Conservation (phyloP, 176 grass and related monocot species). For the Eleusine coracana region DNA sequence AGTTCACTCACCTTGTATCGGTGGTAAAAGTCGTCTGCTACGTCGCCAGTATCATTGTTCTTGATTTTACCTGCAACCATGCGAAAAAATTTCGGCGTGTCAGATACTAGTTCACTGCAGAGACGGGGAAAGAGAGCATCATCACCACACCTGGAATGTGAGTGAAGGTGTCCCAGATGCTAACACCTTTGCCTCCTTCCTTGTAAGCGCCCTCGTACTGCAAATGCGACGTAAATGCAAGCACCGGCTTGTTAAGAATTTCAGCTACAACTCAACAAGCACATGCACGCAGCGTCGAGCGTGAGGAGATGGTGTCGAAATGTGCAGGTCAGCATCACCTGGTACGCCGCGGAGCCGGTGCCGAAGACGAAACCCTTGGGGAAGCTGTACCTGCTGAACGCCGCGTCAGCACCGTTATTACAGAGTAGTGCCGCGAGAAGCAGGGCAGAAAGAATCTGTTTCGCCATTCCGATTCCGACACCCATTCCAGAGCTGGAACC, state of each 20-base stretch:
- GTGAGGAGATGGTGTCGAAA: neutral
- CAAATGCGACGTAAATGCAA: neutral
- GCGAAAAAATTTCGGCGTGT: neutral
- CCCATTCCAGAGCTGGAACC: neutral
- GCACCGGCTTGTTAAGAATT: too few relatives aligned
- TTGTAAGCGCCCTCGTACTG: slow-evolving; percentile 65
- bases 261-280: neutral
- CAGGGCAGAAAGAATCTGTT: neutral
- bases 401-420: neutral
- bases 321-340: slow-evolving; percentile 23
- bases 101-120: neutral
- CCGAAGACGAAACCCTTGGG: slow-evolving; percentile 58
- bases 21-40: slow-evolving; percentile 66
- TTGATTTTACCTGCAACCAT: slow-evolving; percentile 49
- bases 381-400: slow-evolving; percentile 44
- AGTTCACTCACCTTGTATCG: slow-evolving; percentile 56
- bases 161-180: slow-evolving; percentile 62
- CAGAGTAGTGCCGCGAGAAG: neutral
- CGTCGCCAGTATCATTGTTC: slow-evolving; percentile 56
- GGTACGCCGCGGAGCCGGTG: slow-evolving; percentile 55
- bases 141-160: slow-evolving; percentile 50
- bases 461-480: neutral
- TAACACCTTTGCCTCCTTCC: slow-evolving; percentile 53
- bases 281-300: too few relatives aligned
- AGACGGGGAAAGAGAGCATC: neutral